Base-by-base conservation (phyloP, 192 early-diverging fungal genomes). In the Lobosporangium transversale region DNA sequence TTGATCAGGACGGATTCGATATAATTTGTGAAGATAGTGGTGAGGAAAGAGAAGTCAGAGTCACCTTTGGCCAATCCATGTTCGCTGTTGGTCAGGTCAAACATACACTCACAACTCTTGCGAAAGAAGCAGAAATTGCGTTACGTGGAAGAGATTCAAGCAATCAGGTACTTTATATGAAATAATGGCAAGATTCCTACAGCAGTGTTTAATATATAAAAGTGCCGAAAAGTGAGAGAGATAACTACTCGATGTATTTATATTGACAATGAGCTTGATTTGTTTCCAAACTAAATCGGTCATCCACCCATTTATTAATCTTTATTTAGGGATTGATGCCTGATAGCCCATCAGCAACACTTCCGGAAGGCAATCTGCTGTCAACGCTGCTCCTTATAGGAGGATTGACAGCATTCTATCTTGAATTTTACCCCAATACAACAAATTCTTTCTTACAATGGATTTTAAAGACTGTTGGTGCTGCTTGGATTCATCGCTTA, bases 381-480 rank as follows among this genome's bases (percentile, higher is more conserved):
- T 10, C 45, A 1, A 8, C 24, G 9, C 12, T 59, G 2, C 14
- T 57, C 14, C 10, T 73, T 27, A 15, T 45, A 3, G 11, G 51
- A 2, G 61, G 7, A 15, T 26, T 21, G 17, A 32, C 30, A 17
- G 27, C 35, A 17, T 27, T 67, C n/a, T 76, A 76, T 17, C 73
- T 76, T 36, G 53, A 76, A 15, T 57, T 62, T 47, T 62, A 60
- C 47, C 73, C 73, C 23, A 66, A 76, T 53, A 76, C 73, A 11
- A 76, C 58, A 2, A 76, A 53, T 24, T 65, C 73, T 24, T n/a
- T 37, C 9, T 24, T 76, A 21, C 57, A 67, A n/a, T 76, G 64
- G 64, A 31, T 62, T 1, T 31, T 67, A 3, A 33, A 60, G 23
- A 44, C 45, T 11, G 12, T 48, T 2, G 73, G 73, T 3, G 14